Conservation (phyloP, 208 protist genomes). For the Herpetomonas samuelpessoai region DNA sequence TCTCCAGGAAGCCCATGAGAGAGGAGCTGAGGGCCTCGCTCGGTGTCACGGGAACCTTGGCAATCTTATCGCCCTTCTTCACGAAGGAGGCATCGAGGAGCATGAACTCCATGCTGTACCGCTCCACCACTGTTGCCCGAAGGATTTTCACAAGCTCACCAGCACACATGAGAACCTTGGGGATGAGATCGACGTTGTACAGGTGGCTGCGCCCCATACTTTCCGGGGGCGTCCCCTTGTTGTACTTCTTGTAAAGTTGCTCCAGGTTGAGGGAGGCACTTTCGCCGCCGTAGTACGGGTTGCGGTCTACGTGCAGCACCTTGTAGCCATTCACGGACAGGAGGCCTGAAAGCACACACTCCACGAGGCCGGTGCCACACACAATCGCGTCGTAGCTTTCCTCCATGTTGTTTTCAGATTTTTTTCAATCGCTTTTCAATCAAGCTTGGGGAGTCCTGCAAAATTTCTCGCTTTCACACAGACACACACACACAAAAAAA, state of each 20-base stretch:
- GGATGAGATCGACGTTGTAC: conserved; percentile 99
- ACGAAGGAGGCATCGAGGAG: conserved; percentile 98
- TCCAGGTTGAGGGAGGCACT: conserved; percentile 98
- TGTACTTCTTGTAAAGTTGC: conserved; percentile 97
- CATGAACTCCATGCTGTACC: conserved; percentile 99
- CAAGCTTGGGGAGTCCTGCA: too few relatives aligned
- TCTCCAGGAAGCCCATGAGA: conserved; percentile 99
- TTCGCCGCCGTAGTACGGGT: conserved; percentile 99
- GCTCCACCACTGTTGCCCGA: conserved; percentile 96
- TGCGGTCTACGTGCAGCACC: conserved; percentile 99
- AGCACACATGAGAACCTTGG: conserved; percentile 99
- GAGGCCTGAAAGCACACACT: conserved; percentile 96
- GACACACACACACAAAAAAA: too few relatives aligned
- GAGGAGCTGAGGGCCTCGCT: conserved; percentile 95
- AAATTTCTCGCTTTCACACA: too few relatives aligned
- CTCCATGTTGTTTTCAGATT: conserved; percentile 50
- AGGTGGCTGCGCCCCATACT: conserved; percentile 92
- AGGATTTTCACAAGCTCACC: conserved; percentile 98
- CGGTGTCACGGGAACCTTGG: conserved; percentile 98
- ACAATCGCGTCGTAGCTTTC: conserved; percentile 97
- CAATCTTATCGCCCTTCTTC: conserved; percentile 92
- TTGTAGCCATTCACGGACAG: conserved; percentile 97
- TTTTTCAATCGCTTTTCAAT: too few relatives aligned
- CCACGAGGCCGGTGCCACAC: conserved; percentile 99
- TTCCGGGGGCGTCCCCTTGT: conserved; percentile 67